Evolutionary conservation across 164 flowering plant genomes (phyloP).

Genomic region (Litsea cubeba): DNA sequence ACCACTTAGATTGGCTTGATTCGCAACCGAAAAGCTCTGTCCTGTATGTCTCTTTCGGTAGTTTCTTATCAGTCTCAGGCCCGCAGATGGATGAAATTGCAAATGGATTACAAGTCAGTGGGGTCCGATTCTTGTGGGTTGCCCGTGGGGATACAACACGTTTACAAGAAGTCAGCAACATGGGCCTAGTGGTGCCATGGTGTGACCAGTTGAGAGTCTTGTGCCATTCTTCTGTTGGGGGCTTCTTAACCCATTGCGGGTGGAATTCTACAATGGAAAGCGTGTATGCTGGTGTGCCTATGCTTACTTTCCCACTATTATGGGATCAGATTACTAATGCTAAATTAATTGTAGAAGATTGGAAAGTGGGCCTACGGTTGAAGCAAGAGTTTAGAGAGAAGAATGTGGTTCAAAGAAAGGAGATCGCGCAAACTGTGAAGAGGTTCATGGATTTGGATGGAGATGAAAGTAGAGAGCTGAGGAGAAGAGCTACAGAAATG

Average conservation of each 20-base stretch:
- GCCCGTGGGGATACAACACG: constrained; percentile 30
- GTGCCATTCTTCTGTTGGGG: constrained; percentile 53
- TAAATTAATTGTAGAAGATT: constrained; percentile 49
- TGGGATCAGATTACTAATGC: constrained; percentile 44
- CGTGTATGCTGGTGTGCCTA: constrained; percentile 44
- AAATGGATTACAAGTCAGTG: constrained; percentile 27
- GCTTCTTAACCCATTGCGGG: constrained; percentile 71
- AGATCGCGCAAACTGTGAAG: neutral
- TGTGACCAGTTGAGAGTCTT: constrained; percentile 65
- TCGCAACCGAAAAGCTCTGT: constrained; percentile 32
- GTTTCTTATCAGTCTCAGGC: constrained; percentile 28
- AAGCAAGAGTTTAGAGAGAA: constrained; percentile 19
- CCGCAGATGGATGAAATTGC: constrained; percentile 36
- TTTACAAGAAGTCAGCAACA: constrained; percentile 24
- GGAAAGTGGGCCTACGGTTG: constrained; percentile 51
- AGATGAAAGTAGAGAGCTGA: constrained; percentile 6
- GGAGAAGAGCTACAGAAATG: constrained; percentile 1
- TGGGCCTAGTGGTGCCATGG: constrained; percentile 55
- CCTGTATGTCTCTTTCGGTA: constrained; percentile 44
- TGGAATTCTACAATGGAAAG: constrained; percentile 61
- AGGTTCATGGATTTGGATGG: constrained; percentile 8
- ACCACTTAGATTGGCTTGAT: constrained; percentile 41
- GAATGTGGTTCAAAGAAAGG: neutral
- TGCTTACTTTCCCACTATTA: constrained; percentile 49
- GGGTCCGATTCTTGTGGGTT: constrained; percentile 36